Evolutionary conservation across 2,329 filamentous ascomycete genomes (phyloP).

Genomic region (Aspergillaceae sp.): DNA sequence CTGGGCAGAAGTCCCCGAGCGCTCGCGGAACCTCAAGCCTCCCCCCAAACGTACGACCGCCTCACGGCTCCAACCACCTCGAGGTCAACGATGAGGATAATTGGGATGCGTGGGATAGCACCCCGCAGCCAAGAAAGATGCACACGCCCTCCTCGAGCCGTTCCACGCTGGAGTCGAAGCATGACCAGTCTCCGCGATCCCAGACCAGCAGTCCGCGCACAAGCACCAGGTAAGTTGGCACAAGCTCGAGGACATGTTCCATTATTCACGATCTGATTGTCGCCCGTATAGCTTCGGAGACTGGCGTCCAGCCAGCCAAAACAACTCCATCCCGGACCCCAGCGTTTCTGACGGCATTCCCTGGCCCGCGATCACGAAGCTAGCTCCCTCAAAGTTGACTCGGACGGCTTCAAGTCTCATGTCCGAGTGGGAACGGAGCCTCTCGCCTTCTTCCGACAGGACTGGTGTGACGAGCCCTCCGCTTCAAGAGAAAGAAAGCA

Average conservation of each 20-base stretch:
- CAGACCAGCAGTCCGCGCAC: constrained; percentile 45
- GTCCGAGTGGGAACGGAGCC: constrained; percentile 81
- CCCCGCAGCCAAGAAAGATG: constrained; percentile 34
- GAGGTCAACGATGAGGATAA: constrained; percentile 40
- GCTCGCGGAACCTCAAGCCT: constrained; percentile 22
- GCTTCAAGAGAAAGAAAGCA: constrained; percentile 19
- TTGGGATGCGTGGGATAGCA: constrained; percentile 49
- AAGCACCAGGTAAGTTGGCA: constrained; percentile 42
- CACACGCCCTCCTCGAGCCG: constrained; percentile 39
- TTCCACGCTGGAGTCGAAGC: constrained; percentile 44
- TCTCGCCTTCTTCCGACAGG: constrained; percentile 45
- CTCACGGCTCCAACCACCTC: constrained; percentile 26
- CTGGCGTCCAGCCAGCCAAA: constrained; percentile 18
- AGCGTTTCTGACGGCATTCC: constrained; percentile 40
- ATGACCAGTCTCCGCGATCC: constrained; percentile 37
- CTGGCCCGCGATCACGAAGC: constrained; percentile 62
- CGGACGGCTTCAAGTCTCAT: constrained; percentile 77
- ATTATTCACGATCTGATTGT: constrained; percentile 18
- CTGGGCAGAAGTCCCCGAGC: constrained; percentile 32
- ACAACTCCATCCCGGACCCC: constrained; percentile 20
- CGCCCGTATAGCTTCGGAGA: constrained; percentile 28
- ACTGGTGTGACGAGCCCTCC: constrained; percentile 10
- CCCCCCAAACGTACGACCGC: constrained; percentile 30
- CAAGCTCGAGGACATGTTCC: neutral
- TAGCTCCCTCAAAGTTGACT: constrained; percentile 68